phyloP scores from a whole-genome alignment of 805 yeast genomes.

The Zygosaccharomyces gambellarensis region DNA sequence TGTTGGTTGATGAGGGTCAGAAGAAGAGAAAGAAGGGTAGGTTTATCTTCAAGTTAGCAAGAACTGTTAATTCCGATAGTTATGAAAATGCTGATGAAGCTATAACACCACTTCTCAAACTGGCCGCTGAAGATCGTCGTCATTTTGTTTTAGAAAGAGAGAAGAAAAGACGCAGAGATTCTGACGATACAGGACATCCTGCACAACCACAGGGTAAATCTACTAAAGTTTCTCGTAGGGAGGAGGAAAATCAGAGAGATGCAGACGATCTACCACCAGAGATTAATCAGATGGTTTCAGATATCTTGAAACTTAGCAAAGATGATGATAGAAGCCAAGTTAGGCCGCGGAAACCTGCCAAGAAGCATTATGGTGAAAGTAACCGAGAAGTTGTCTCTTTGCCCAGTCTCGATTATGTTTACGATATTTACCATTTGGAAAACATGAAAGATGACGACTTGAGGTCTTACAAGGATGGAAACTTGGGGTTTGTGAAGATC shows the following conservation, averaged over 20 bases:
- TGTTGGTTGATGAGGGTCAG: constrained; percentile 38
- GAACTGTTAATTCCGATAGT: constrained; percentile 40
- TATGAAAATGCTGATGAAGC: constrained; percentile 27
- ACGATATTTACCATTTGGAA: constrained; percentile 78
- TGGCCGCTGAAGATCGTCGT: constrained; percentile 21
- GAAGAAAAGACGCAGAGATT: constrained; percentile 22
- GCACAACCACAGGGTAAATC: constrained; percentile 11
- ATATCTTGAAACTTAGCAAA: constrained; percentile 43
- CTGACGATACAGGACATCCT: constrained; percentile 15
- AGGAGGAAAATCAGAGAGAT: constrained; percentile 10
- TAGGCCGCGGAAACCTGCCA: constrained; percentile 26
- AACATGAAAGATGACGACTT: constrained; percentile 53
- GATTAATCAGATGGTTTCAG: constrained; percentile 68
- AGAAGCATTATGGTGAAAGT: constrained; percentile 16
- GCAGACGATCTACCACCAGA: constrained; percentile 48
- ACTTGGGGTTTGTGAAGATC: constrained; percentile 40
- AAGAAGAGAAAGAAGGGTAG: constrained; percentile 34
- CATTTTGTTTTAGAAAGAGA: constrained; percentile 33
- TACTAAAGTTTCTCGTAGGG: constrained; percentile 6
- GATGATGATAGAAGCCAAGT: constrained; percentile 6
- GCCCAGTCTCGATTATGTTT: constrained; percentile 67
- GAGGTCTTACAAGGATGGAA: constrained; percentile 26
- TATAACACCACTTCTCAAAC: constrained; percentile 26
- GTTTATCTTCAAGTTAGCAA: constrained; percentile 44
- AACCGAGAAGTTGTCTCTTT: constrained; percentile 16